These are phyloP conservation scores for Penicillium crustosum DNA, from an alignment of 2,329 filamentous ascomycete species.

Conservation along the genomic window DNA sequence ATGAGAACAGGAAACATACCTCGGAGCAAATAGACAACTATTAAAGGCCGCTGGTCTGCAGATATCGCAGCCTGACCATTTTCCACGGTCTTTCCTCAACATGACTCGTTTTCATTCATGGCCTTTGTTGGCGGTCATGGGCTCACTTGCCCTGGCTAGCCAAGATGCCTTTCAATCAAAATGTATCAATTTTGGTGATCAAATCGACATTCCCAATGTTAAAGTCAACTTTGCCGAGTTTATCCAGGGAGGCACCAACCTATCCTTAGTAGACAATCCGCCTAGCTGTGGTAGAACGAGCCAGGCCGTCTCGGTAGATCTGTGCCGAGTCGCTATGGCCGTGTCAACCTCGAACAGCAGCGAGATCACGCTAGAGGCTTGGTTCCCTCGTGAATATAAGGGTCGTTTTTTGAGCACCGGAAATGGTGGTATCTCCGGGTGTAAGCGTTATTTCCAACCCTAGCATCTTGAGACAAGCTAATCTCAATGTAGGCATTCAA, in stretches of 20 bases:
- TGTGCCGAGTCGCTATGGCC: conserved; percentile 47
- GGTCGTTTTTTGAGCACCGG: conserved; percentile 51
- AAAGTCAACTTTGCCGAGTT: conserved; percentile 36
- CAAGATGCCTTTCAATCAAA: conserved; percentile 29
- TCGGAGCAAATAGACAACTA: background rate
- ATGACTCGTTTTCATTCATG: conserved; percentile 18
- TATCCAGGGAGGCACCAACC: conserved; percentile 39
- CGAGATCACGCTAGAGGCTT: conserved; percentile 50
- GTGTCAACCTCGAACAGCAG: conserved; percentile 46
- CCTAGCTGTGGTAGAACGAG: conserved; percentile 35
- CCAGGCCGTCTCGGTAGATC: conserved; percentile 38
- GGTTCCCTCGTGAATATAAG: conserved; percentile 50
- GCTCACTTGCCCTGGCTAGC: conserved; percentile 22
- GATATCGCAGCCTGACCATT: too few relatives aligned
- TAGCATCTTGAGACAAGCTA: background rate
- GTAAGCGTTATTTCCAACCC: conserved; percentile 29
- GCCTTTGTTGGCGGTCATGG: conserved; percentile 18
- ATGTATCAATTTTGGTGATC: conserved; percentile 27
- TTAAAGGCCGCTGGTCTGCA: background rate
- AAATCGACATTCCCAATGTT: conserved; percentile 32
- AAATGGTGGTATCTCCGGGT: conserved; percentile 52
- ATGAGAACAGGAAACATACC: background rate
- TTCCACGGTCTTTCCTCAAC: background rate
- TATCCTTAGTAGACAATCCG: conserved; percentile 41
- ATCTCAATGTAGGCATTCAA: conserved; percentile 40